Evolutionary conservation across 257 asterid genomes (phyloP), one percentile per base, ranked within the genome.

Genomic region (Solanum tarijense): DNA sequence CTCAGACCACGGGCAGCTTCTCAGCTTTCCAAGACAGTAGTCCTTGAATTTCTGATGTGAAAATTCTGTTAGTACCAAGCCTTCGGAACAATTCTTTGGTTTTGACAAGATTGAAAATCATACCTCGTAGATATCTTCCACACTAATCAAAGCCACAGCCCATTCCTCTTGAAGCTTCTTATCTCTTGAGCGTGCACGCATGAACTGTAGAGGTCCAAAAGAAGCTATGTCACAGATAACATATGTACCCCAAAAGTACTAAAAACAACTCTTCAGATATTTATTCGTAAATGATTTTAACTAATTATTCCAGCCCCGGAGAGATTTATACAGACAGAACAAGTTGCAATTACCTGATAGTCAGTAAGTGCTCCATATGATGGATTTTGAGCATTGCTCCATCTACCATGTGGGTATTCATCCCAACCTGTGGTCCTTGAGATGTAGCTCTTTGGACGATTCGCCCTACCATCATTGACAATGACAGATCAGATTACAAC

Each of bases 391-490:
- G 98, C 92, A 92, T 97, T 98, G 81, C 99, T 98, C 99, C 99
- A 97, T 90, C 98, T 93, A 79, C 99, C 99, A 68, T 86, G 95
- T 65, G 99, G 99, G 88, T 93, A 97, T 91, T 96, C 96, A 58
- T 97, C 99, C 99, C 99, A 97, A 81, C 96, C 98, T 82, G 92
- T 68, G 87, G 99, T 97, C 88, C 99, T 95, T 52, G 97, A 92
- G 88, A 97, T 95, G 91, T 97, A 97, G 93, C 99, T 97, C 90
- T 97, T 97, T 34, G 99, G 99, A 91, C 99, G 99, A 92, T 97
- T 97, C 41, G 99, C 99, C 99, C 99, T 97, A 73, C 84, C 68
- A 88, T 65, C 27, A 89, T 86, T 69, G 43, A 75, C 52, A 72
- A 86, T 79, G 23, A 87, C 31, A 78, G 75, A 88, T 87, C 52